A percentile compares a stretch with the other conserved stretches of the same genome.
Evolutionary conservation across 2,329 filamentous ascomycete genomes (phyloP).

Genomic region (Pestalotiopsis sp.): DNA sequence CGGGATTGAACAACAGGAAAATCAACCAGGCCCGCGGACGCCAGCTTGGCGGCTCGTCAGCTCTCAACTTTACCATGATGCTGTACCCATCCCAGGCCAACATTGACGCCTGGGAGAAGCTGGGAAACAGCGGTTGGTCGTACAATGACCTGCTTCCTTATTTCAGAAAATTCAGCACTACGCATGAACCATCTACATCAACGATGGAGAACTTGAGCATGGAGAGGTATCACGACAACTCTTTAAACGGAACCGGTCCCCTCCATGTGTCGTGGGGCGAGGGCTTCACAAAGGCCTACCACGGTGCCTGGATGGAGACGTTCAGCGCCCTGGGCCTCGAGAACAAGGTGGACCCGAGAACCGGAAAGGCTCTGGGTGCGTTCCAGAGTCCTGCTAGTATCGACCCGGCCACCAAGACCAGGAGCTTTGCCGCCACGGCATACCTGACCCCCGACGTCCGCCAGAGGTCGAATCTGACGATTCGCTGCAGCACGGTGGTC

Average conservation of each 20-base stretch:
- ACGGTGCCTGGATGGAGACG: conserved; percentile 40
- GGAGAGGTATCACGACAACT: conserved; percentile 34
- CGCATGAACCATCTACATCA: neutral
- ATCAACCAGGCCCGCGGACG: conserved; percentile 35
- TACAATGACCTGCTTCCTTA: conserved; percentile 20
- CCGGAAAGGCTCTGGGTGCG: conserved; percentile 31
- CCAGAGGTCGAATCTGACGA: conserved; percentile 34
- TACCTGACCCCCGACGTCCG: conserved; percentile 36
- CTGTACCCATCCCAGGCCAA: conserved; percentile 27
- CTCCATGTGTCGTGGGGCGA: conserved; percentile 40
- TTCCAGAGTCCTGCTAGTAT: conserved; percentile 36
- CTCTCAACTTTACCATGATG: conserved; percentile 30
- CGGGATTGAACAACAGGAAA: conserved; percentile 30
- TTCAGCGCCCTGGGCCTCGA: conserved; percentile 37
- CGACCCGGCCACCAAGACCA: conserved; percentile 31
- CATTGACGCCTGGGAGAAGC: conserved; percentile 30
- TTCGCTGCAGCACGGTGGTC: conserved; percentile 36
- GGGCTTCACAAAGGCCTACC: conserved; percentile 30
- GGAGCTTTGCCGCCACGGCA: conserved; percentile 35
- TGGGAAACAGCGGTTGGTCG: conserved; percentile 30
- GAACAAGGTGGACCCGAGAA: conserved; percentile 34
- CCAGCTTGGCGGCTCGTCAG: conserved; percentile 34
- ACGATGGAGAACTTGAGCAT: conserved; percentile 1
- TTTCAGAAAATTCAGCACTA: conserved; percentile 10
- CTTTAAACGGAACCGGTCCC: conserved; percentile 31